A percentile compares a stretch with the other conserved stretches of the same genome.
These are phyloP conservation scores for Geranium incanum DNA, from an alignment of 441 rosid genomes.

Conservation along the genomic window DNA sequence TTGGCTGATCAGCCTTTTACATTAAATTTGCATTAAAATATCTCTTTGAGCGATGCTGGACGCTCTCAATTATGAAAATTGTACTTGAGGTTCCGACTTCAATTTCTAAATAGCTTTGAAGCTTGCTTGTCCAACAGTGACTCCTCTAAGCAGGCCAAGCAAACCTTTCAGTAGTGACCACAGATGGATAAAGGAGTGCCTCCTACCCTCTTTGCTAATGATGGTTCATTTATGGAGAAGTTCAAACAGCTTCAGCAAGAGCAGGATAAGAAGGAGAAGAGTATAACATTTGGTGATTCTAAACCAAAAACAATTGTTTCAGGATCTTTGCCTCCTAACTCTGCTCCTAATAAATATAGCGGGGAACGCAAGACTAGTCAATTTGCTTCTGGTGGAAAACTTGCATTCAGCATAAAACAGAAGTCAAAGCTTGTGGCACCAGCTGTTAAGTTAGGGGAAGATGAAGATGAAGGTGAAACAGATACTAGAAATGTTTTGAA, in stretches of 20 bases:
- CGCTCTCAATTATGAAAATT: background rate
- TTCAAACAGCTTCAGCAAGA: slow-evolving; percentile 89
- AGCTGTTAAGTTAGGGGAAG: slow-evolving; percentile 69
- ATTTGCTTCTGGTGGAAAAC: slow-evolving; percentile 58
- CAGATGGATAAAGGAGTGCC: slow-evolving; percentile 75
- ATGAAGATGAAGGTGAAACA: slow-evolving; percentile 69
- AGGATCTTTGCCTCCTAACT: slow-evolving; percentile 45
- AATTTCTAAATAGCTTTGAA: slow-evolving; percentile 43
- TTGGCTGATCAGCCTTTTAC: background rate
- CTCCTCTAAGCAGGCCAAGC: slow-evolving; percentile 29
- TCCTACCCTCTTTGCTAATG: slow-evolving; percentile 77
- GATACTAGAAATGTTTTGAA: slow-evolving; percentile 37
- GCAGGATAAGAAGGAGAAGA: slow-evolving; percentile 46
- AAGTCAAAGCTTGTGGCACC: slow-evolving; percentile 84
- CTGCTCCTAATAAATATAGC: slow-evolving; percentile 33
- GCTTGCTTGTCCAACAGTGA: slow-evolving; percentile 59
- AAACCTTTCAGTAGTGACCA: slow-evolving; percentile 22
- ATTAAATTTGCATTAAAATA: background rate
- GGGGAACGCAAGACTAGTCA: slow-evolving; percentile 37
- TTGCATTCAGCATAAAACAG: slow-evolving; percentile 91
- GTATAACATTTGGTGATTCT: slow-evolving; percentile 41
- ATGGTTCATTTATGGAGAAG: slow-evolving; percentile 98
- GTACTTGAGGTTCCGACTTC: slow-evolving; percentile 5
- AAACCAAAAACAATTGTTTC: slow-evolving; percentile 50
- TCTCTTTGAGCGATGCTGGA: background rate